Evolutionary conservation across 345 rosid species (phyloP).

Genomic region (Rhizophora apiculata): DNA sequence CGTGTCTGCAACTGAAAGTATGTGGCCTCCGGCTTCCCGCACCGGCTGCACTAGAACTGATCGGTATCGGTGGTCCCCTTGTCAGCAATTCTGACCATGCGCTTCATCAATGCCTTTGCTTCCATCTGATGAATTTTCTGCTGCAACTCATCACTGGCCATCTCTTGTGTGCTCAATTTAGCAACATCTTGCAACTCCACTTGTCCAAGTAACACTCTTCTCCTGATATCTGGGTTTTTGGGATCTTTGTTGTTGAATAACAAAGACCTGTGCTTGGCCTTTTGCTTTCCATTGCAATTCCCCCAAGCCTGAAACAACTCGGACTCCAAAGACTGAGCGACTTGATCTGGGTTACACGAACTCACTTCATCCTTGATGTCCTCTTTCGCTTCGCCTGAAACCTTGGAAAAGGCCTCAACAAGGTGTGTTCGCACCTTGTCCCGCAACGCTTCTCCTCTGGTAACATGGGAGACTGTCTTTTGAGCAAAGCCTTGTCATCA

Average conservation of each 20-base stretch:
- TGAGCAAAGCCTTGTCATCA: too few species aligned
- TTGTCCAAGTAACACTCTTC: constrained; percentile 8
- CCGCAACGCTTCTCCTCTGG: too few species aligned
- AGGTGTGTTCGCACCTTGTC: too few species aligned
- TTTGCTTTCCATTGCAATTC: background rate
- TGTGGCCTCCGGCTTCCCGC: too few species aligned
- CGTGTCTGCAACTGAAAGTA: too few species aligned
- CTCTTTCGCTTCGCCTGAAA: too few species aligned
- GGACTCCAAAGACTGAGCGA: constrained; percentile 1
- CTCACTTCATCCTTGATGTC: too few species aligned
- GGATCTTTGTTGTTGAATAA: constrained; percentile 13
- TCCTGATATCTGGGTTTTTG: constrained; percentile 12
- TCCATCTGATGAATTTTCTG: background rate
- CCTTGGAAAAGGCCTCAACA: too few species aligned
- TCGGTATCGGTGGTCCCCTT: too few species aligned
- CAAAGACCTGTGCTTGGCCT: background rate
- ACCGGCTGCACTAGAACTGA: too few species aligned
- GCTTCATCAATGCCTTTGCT: background rate
- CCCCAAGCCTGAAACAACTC: constrained; percentile 4
- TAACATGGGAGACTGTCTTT: too few species aligned
- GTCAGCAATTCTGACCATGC: background rate
- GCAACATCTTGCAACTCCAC: constrained; percentile 1
- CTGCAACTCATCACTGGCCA: constrained; percentile 12
- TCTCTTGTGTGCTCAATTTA: background rate
- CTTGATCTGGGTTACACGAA: background rate